phyloP scores from a whole-genome alignment of 2,329 filamentous ascomycete species.

The Gaeumannomyces tritici region DNA sequence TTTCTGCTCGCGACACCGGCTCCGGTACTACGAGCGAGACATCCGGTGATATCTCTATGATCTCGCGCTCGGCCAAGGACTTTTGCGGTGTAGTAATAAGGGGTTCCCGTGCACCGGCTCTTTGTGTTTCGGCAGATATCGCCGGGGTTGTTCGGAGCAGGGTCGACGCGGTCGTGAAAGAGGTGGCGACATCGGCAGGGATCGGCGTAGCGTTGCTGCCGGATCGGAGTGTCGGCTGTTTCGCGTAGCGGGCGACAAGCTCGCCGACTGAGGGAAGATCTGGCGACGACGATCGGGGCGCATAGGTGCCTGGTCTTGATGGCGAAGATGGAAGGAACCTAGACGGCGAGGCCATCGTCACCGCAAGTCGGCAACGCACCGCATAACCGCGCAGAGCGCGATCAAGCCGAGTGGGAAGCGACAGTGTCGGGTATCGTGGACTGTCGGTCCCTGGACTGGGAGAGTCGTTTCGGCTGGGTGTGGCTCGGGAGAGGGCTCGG shows the following conservation, averaged over 20 bases:
- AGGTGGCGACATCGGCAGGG: slow-evolving; percentile 22
- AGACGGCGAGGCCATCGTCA: slow-evolving; percentile 21
- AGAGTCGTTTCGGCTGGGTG: background rate
- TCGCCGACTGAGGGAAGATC: slow-evolving; percentile 43
- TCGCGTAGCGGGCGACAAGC: slow-evolving; percentile 28
- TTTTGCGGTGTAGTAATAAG: background rate
- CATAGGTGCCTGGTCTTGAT: slow-evolving; percentile 6
- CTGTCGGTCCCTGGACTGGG: background rate
- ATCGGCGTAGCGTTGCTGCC: slow-evolving; percentile 27
- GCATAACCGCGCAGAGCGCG: slow-evolving; percentile 35
- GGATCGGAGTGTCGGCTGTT: slow-evolving; percentile 21
- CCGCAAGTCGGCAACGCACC: slow-evolving; percentile 15
- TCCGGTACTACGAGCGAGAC: background rate
- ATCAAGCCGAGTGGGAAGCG: slow-evolving; percentile 20
- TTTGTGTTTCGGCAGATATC: slow-evolving; percentile 7
- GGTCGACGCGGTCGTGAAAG: slow-evolving; percentile 32
- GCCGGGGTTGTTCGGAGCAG: slow-evolving; percentile 23
- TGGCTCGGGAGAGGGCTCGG: too few relatives aligned
- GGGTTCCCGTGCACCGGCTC: background rate
- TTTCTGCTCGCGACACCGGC: background rate
- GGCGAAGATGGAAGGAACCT: slow-evolving; percentile 20
- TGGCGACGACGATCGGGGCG: slow-evolving; percentile 39
- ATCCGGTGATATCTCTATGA: slow-evolving; percentile 1
- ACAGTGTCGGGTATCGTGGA: slow-evolving; percentile 15
- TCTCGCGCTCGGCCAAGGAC: background rate